Evolutionary conservation across 352 stramenopile species (phyloP).

Genomic region (Globisporangium paroecandrum): DNA sequence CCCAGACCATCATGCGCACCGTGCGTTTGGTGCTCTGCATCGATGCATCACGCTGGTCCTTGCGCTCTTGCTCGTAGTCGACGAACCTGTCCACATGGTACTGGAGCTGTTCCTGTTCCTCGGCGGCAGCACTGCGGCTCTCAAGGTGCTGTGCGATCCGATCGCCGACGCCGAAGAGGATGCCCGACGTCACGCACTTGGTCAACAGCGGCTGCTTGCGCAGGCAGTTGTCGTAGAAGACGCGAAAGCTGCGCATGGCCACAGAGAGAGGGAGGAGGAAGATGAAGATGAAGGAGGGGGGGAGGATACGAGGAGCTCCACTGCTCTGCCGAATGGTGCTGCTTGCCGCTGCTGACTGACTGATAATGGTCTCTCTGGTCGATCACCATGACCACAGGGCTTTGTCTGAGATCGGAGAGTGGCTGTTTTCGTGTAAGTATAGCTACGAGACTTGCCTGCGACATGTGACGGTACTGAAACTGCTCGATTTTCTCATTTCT

Average conservation of each 20-base stretch:
- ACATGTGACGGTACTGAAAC: background rate
- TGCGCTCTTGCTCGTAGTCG: constrained; percentile 11
- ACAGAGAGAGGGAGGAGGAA: background rate
- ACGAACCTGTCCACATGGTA: constrained; percentile 6
- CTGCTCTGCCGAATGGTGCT: background rate
- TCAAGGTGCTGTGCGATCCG: constrained; percentile 55
- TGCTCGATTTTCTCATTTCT: background rate
- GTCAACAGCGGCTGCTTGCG: constrained; percentile 51
- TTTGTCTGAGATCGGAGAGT: background rate
- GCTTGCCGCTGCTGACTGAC: background rate
- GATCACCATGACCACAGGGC: background rate
- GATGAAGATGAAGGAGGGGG: background rate
- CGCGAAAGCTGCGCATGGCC: constrained; percentile 38
- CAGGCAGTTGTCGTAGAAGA: constrained; percentile 56
- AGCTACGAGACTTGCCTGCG: background rate
- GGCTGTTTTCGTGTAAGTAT: background rate
- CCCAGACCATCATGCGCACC: constrained; percentile 79
- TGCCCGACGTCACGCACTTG: constrained; percentile 62
- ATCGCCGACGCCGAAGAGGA: constrained; percentile 69
- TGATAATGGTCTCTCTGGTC: background rate
- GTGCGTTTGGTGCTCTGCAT: constrained; percentile 20
- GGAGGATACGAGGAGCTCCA: background rate
- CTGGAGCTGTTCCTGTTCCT: background rate
- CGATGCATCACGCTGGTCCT: background rate
- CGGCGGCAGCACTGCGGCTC: background rate